Base-by-base conservation (phyloP, 257 asterid genomes). In the Thymus quinquecostatus region DNA sequence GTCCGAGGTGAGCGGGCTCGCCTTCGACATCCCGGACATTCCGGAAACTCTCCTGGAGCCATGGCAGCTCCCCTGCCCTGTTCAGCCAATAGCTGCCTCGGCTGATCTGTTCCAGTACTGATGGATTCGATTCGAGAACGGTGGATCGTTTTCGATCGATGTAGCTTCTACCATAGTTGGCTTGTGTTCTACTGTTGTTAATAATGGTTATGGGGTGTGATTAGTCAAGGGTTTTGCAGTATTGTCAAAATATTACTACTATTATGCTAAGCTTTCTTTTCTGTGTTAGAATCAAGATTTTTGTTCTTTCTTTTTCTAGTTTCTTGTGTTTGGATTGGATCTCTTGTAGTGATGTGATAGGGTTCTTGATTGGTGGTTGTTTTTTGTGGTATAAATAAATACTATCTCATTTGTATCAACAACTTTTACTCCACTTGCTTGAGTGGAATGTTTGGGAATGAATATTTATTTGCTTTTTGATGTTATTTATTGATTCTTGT, bases 61-160 rank as follows among this genome's bases (percentile, higher is more conserved):
- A 0, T 92, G 96, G 95, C 96, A 86, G 89, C 86, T 84, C 32
- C 98, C 96, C 21, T 88, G 83, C 77, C 89, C 95, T 1, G 77
- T 79, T 10, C 92, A 82, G 48, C 91, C 94, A 8, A 84, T 89
- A 60, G 47, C 87, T 13, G 96, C 92, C 8, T 72, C 84, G 33
- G 90, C 85, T 32, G 80, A 88, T 66, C 63, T 81, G 80, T 78
- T 89, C 34, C 79, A 82, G 81, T 83, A 48, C 61, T 92, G 79
- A 83, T 29, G 48, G 53, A 8, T 3, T 13, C 1, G 12, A 5
- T 49, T n/a, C 10, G 55, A 49, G 1, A 27, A 49, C 0, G 6
- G 41, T 38, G 60, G 60, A 50, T 58, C 43, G 27, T 33, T 3
- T 3, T 38, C 1, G 29, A n/a, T 59, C 14, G n/a, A 27, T 8